Evolutionary conservation across 352 stramenopile genomes (phyloP).

Genomic region (Globisporangium perplexum): DNA sequence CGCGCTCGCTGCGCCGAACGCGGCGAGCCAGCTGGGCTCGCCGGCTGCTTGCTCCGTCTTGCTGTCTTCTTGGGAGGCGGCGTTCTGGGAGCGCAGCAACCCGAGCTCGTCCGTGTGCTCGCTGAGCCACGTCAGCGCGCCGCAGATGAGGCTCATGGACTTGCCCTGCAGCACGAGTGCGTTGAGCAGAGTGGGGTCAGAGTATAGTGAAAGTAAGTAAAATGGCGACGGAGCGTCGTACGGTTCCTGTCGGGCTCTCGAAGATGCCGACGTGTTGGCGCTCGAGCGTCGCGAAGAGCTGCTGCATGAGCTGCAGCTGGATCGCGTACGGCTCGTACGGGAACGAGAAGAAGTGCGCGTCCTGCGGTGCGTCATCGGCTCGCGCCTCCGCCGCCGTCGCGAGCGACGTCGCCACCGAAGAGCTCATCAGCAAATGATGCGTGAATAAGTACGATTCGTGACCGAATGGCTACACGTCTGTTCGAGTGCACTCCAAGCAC

Average conservation of each 20-base stretch:
- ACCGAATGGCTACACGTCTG: too few relatives aligned
- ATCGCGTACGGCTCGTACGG: slow-evolving; percentile 89
- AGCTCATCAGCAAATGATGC: too few relatives aligned
- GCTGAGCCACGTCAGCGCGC: slow-evolving; percentile 77
- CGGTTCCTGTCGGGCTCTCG: slow-evolving; percentile 89
- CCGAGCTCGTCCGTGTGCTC: slow-evolving; percentile 74
- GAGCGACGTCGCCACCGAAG: background rate
- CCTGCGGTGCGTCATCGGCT: slow-evolving; percentile 8
- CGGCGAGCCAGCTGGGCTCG: slow-evolving; percentile 56
- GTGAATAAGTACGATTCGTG: background rate
- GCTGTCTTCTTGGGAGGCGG: background rate
- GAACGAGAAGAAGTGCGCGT: slow-evolving; percentile 80
- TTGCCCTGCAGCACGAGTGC: slow-evolving; percentile 53
- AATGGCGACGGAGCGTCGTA: slow-evolving; percentile 20
- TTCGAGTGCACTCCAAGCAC: too few relatives aligned
- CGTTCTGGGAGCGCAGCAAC: slow-evolving; percentile 20
- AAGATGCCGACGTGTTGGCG: slow-evolving; percentile 85
- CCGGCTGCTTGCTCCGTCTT: slow-evolving; percentile 6
- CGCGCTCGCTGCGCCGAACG: slow-evolving; percentile 45
- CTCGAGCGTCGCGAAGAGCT: slow-evolving; percentile 83
- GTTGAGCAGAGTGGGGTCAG: background rate
- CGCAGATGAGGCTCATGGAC: slow-evolving; percentile 90
- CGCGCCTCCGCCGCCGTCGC: background rate
- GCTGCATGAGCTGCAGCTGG: slow-evolving; percentile 85
- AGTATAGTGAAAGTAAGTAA: too few relatives aligned